Percentiles rank a stretch among this genome's conserved stretches.
Evolutionary conservation across 2,329 filamentous ascomycete species (phyloP).

Genomic region (Trichoderma simmonsii): DNA sequence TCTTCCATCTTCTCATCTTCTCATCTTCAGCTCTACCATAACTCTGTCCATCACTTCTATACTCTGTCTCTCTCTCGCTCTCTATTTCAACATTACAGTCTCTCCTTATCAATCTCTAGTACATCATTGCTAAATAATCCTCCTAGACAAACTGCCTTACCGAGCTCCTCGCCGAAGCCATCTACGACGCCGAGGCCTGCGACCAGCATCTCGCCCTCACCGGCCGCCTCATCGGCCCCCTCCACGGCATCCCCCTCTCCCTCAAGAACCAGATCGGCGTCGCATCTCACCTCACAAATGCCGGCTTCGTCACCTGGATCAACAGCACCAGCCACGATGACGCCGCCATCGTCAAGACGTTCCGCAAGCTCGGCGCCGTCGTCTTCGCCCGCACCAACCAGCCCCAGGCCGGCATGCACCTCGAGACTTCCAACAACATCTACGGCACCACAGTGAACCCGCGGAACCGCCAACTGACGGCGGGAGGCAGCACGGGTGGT

Average conservation of each 20-base stretch:
- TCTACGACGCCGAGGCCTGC: conserved; percentile 13
- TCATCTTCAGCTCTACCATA: not conserved
- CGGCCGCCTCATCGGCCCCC: conserved; percentile 10
- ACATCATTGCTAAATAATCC: not conserved
- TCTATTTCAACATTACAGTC: not conserved
- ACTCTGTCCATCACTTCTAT: not conserved
- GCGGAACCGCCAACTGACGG: conserved; percentile 6
- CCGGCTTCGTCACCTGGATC: conserved; percentile 14
- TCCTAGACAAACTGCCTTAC: conserved; percentile 13
- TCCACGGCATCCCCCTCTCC: conserved; percentile 17
- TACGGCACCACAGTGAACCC: conserved; percentile 12
- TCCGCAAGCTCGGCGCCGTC: conserved; percentile 10
- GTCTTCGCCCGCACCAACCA: conserved; percentile 14
- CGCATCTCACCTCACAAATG: not conserved
- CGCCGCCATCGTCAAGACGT: conserved; percentile 6
- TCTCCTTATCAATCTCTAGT: not conserved
- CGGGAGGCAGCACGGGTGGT: conserved; percentile 43
- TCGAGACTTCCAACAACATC: conserved; percentile 17
- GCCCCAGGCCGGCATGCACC: conserved; percentile 14
- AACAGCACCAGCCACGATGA: conserved; percentile 6
- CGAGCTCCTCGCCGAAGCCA: conserved; percentile 13
- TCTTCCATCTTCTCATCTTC: not conserved
- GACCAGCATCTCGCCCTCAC: conserved; percentile 10
- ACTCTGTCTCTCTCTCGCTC: not conserved
- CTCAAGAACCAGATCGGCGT: conserved; percentile 15